A percentile compares a stretch with the other conserved stretches of the same genome.
phyloP scores from a whole-genome alignment of 179 eudicot species.

The Corrigiola litoralis region DNA sequence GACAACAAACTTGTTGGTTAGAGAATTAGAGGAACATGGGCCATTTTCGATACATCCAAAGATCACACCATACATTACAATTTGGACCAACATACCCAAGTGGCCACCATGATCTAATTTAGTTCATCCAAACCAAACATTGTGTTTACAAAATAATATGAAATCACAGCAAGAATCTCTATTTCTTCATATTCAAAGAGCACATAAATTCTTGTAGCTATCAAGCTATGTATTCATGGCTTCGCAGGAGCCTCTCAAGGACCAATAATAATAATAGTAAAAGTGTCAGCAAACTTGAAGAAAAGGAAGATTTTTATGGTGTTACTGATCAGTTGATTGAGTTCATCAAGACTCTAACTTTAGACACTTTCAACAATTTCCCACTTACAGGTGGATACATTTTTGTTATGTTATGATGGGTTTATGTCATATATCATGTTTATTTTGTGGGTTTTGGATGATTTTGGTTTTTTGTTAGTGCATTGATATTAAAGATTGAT shows the following conservation, averaged over 20 bases:
- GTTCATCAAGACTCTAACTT: constrained; percentile 54
- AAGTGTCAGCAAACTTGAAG: constrained; percentile 12
- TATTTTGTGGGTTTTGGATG: neutral
- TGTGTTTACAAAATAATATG: too few relatives aligned
- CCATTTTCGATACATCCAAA: too few relatives aligned
- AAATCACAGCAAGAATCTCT: too few relatives aligned
- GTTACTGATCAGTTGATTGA: constrained; percentile 54
- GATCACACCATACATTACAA: too few relatives aligned
- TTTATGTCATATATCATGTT: neutral
- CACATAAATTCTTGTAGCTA: too few relatives aligned
- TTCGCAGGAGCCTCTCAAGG: constrained; percentile 40
- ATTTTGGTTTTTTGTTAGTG: neutral
- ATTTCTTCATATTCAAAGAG: too few relatives aligned
- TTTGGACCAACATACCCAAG: too few relatives aligned
- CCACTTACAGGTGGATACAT: constrained; percentile 14
- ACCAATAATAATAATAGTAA: constrained; percentile 15
- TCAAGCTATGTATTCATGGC: constrained; percentile 51
- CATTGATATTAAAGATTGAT: neutral
- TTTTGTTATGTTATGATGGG: constrained; percentile 9
- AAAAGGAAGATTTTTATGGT: constrained; percentile 49
- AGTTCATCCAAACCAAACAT: too few relatives aligned
- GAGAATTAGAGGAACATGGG: too few relatives aligned
- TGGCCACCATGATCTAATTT: too few relatives aligned
- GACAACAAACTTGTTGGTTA: too few relatives aligned
- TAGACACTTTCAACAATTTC: constrained; percentile 72